Base-by-base conservation (phyloP, 805 yeast species). In the Ogataea chonburiensis region DNA sequence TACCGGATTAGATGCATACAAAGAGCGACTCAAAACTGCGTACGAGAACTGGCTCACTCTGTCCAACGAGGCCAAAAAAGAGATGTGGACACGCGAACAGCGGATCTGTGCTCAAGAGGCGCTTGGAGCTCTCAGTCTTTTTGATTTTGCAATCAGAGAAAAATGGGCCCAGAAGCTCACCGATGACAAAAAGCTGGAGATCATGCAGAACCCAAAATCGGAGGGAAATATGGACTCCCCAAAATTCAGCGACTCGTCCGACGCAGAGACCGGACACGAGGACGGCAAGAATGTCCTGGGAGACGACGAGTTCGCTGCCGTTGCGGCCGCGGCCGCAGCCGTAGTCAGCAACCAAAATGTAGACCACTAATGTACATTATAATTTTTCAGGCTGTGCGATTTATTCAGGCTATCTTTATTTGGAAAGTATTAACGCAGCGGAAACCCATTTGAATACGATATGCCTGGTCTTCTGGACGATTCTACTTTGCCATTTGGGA, bases 81-180 rank as follows among this genome's bases (percentile, higher is more conserved):
- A 64, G n/a, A 56, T 69, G 24, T 73, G 77, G 77, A 45, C 43
- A 2, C 47, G 68, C 7, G 77, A 71, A 40, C 62, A 67, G 43
- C 50, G 74, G 23, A 44, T 53, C 8, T 67, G 72, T 7, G 72
- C 75, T 1, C 67, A 66, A 26, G 71, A 70, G 9, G 64, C 73
- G 0, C 45, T 73, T 8, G 67, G 67, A 3, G 43, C 51, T 3
- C 49, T 66, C 10, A 61, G 71, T 0, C 47, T 71, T n/a, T 70
- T 60, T 45, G 75, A 72, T 34, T 52, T 72, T 42, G 66, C 66
- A 1, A 53, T 63, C 5, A 53, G 73, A 25, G 73, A 71, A 18
- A 55, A 53, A 9, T 66, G 68, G 67, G 58, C 70, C 3, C 40
- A 35, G 15, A 53, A 51, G 35, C 31, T 49, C 28, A 43, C 49